Base-by-base conservation (phyloP, 306 rosid species). In the Vachellia collinsii region DNA sequence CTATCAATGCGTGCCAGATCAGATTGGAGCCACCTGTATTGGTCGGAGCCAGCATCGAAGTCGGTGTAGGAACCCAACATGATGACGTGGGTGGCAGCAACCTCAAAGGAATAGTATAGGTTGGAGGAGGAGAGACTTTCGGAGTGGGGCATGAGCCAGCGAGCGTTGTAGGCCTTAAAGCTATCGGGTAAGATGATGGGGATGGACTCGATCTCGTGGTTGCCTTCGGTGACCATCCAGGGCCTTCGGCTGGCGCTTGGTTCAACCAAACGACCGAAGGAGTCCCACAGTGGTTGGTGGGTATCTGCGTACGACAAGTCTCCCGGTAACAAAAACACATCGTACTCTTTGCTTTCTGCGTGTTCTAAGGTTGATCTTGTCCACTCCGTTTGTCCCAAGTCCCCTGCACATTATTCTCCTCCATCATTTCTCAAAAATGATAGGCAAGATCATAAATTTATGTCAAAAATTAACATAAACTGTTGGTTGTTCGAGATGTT, bases 201-300 rank as follows among this genome's bases (percentile, higher is more conserved):
- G 72, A 89, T 42, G 12, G 0, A 77, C 72, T 92, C 97, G 13
- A 88, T 42, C 84, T 92, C 95, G 64, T 92, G 97, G 89, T 92
- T 92, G 20, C 97, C 97, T 83, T 89, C 51, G 0, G 95, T 89
- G 0, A 88, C 97, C 95, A 91, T 92, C 97, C 97, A 92, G 0
- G 97, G 95, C 44, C 95, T 91, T 22, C 77, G 85, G 67, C 91
- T 89, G 0, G 97, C 93, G 70, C 88, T 84, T 63, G 92, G 88
- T 59, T 92, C 93, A 0, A 92, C 93, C 1, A 92, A 72, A 76
- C 97, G 91, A 7, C 97, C 95, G 29, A 92, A 92, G 1, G 97
- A 85, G 80, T 92, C 97, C 97, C 97, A 92, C 0, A 91, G 71
- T 0, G 91, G 88, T 59, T 92, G 97, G 0, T 83, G 84, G 4